These are phyloP conservation scores for Leccinum laetum DNA, from an alignment of 1,284 basidiomycete species.

Conservation along the genomic window DNA sequence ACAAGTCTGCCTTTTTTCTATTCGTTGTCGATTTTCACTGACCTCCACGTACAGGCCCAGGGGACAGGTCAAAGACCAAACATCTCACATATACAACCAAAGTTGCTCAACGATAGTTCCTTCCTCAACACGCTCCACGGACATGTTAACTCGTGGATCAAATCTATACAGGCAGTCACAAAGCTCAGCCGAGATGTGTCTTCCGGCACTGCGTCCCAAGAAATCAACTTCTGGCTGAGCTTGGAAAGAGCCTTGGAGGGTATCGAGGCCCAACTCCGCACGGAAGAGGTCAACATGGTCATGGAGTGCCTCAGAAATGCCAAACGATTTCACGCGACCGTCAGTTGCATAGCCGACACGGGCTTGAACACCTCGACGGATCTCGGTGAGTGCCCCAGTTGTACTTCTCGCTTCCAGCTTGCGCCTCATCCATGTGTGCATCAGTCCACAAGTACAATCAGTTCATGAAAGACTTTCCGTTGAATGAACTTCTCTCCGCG, in stretches of 20 bases:
- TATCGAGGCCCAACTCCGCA: slow-evolving; percentile 90
- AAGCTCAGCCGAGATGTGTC: slow-evolving; percentile 93
- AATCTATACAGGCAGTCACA: slow-evolving; percentile 96
- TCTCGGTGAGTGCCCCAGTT: slow-evolving; percentile 51
- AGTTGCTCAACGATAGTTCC: slow-evolving; percentile 80
- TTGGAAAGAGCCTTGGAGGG: slow-evolving; percentile 87
- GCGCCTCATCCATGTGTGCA: slow-evolving; percentile 38
- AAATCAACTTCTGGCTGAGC: slow-evolving; percentile 58
- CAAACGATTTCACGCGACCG: slow-evolving; percentile 96
- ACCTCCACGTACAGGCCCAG: slow-evolving; percentile 45
- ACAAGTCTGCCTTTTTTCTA: slow-evolving; percentile 40
- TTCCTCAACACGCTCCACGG: slow-evolving; percentile 95
- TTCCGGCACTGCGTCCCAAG: slow-evolving; percentile 95
- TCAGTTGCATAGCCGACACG: slow-evolving; percentile 98
- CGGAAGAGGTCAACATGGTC: slow-evolving; percentile 93
- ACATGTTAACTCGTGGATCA: slow-evolving; percentile 98
- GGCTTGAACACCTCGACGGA: slow-evolving; percentile 94
- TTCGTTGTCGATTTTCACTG: slow-evolving; percentile 10
- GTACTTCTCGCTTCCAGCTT: neutral
- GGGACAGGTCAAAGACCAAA: slow-evolving; percentile 60
- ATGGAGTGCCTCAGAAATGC: slow-evolving; percentile 96
- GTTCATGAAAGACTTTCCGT: slow-evolving; percentile 98
- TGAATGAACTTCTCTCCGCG: slow-evolving; percentile 95
- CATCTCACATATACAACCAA: slow-evolving; percentile 75
- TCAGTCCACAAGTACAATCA: slow-evolving; percentile 96